phyloP scores from a whole-genome alignment of 31 red algal species.

The Odonthalia washingtoniensis region DNA sequence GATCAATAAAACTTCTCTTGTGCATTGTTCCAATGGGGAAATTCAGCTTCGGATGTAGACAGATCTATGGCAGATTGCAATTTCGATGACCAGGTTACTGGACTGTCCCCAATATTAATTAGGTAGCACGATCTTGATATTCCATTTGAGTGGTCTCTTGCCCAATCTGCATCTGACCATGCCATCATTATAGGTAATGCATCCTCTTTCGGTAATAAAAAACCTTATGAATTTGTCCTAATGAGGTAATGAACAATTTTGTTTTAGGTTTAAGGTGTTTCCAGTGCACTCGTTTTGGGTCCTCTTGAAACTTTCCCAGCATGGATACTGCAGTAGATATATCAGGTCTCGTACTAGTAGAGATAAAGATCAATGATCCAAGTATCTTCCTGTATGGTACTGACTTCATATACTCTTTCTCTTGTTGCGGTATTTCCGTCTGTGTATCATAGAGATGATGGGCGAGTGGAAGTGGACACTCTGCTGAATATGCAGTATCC shows the following conservation, averaged over 20 bases:
- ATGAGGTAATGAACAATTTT: slow-evolving; percentile 55
- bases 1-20: no score
- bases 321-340: slow-evolving; percentile 47
- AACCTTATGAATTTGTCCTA: not conserved
- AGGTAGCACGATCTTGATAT: slow-evolving; percentile 19
- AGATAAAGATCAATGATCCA: slow-evolving; percentile 32
- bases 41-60: slow-evolving; percentile 39
- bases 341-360: slow-evolving; percentile 45
- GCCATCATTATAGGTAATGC: not conserved
- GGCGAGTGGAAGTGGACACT: slow-evolving; percentile 7
- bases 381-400: slow-evolving; percentile 32
- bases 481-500: not conserved
- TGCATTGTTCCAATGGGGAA: no score
- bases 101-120: not conserved
- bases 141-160: slow-evolving; percentile 34
- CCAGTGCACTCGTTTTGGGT: slow-evolving; percentile 5
- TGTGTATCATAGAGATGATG: slow-evolving; percentile 25
- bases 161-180: slow-evolving; percentile 44
- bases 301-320: slow-evolving; percentile 46
- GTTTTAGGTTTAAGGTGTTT: no score
- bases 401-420: not conserved
- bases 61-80: slow-evolving; percentile 17
- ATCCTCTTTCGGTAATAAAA: not conserved
- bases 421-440: not conserved
- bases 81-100: slow-evolving; percentile 36